These are phyloP conservation scores for Suillus subalutaceus DNA, from an alignment of 768 basidiomycete species.

Conservation along the genomic window DNA sequence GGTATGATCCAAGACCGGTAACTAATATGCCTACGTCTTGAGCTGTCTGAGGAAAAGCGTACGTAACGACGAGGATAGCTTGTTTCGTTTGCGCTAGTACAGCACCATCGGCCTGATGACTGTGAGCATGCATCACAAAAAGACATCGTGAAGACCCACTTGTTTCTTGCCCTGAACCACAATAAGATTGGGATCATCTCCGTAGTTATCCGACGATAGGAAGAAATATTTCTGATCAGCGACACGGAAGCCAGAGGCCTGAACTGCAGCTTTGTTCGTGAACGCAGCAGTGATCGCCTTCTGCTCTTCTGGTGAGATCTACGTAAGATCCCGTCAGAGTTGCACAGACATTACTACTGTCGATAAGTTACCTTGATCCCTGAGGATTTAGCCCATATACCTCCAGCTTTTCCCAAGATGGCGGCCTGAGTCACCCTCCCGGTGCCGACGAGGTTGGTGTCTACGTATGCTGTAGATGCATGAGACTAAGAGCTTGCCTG, in stretches of 20 bases:
- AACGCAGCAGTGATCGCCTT: slow-evolving; percentile 42
- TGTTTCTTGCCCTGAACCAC: slow-evolving; percentile 74
- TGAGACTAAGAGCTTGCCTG: background rate
- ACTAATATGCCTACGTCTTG: slow-evolving; percentile 67
- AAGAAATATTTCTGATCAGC: slow-evolving; percentile 77
- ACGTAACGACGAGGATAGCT: slow-evolving; percentile 83
- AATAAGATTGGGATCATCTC: slow-evolving; percentile 39
- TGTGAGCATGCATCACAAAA: background rate
- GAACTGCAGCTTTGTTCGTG: slow-evolving; percentile 40
- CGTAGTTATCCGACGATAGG: slow-evolving; percentile 37
- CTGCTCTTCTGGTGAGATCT: slow-evolving; percentile 29
- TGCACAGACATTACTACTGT: slow-evolving; percentile 22
- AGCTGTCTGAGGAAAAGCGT: slow-evolving; percentile 64
- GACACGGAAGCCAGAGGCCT: slow-evolving; percentile 64
- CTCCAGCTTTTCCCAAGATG: slow-evolving; percentile 34
- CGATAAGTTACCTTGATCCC: slow-evolving; percentile 20
- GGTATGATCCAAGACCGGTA: slow-evolving; percentile 76
- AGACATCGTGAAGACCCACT: slow-evolving; percentile 46
- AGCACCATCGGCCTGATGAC: slow-evolving; percentile 67
- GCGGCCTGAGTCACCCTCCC: slow-evolving; percentile 79
- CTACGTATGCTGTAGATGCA: slow-evolving; percentile 68
- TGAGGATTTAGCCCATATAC: slow-evolving; percentile 35
- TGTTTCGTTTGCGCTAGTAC: slow-evolving; percentile 79
- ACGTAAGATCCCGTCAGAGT: background rate
- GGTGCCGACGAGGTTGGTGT: slow-evolving; percentile 74